These are phyloP conservation scores for Penicillium coffeae DNA, from an alignment of 495 filamentous ascomycete species.

Conservation along the genomic window DNA sequence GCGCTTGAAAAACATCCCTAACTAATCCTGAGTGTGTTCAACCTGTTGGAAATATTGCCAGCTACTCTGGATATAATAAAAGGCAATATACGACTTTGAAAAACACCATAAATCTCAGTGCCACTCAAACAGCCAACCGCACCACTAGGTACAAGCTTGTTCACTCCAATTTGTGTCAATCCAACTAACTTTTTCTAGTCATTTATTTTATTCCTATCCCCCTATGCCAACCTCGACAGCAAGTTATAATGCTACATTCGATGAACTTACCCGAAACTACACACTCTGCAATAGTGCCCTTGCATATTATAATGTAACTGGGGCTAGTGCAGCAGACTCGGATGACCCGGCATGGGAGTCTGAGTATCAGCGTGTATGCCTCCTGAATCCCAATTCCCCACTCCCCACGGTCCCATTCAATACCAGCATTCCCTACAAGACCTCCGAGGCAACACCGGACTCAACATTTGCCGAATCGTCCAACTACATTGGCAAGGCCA, in stretches of 20 bases:
- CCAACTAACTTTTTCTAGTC: too few relatives aligned
- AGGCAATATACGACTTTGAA: slow-evolving; percentile 2
- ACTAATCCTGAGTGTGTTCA: slow-evolving; percentile 3
- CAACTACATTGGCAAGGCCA: too few relatives aligned
- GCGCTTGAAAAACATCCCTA: background rate
- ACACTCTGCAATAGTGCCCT: slow-evolving; percentile 3
- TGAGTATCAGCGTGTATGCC: slow-evolving; percentile 6
- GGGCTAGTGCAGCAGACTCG: background rate
- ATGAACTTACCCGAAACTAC: background rate
- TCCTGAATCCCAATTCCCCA: background rate
- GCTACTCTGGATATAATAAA: slow-evolving; percentile 2
- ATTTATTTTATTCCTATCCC: background rate
- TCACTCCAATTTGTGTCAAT: too few relatives aligned
- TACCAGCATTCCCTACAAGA: slow-evolving; percentile 5
- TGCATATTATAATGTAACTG: slow-evolving; percentile 4
- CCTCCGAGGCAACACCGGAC: too few relatives aligned
- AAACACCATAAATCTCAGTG: slow-evolving; percentile 5
- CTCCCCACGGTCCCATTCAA: slow-evolving; percentile 3
- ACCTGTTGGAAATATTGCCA: slow-evolving; percentile 5
- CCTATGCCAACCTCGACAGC: slow-evolving; percentile 1
- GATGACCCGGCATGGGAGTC: slow-evolving; percentile 1
- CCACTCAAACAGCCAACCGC: slow-evolving; percentile 6
- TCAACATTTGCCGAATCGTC: too few relatives aligned
- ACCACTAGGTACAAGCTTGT: slow-evolving; percentile 4
- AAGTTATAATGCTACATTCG: background rate